phyloP scores from a whole-genome alignment of 1,284 basidiomycete genomes.

The Sanguinoderma infundibulare region DNA sequence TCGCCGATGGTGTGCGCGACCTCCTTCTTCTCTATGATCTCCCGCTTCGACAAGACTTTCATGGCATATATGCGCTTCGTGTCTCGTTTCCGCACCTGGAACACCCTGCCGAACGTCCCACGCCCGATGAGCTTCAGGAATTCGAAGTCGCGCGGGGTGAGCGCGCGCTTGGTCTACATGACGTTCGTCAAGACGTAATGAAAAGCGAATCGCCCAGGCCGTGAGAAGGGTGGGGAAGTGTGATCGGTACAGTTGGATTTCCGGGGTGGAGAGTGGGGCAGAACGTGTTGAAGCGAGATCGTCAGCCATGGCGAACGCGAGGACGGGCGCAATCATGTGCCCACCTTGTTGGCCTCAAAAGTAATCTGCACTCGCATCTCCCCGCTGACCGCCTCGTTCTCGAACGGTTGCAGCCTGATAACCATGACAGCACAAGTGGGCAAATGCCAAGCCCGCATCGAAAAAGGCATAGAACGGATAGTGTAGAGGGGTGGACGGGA shows the following conservation, averaged over 20 bases:
- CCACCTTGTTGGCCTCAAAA: constrained; percentile 88
- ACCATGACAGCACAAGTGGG: constrained; percentile 8
- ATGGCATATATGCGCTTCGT: constrained; percentile 99
- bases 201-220: neutral
- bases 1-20: constrained; percentile 99
- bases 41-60: constrained; percentile 99
- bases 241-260: constrained; percentile 6
- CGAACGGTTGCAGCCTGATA: constrained; percentile 74
- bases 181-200: neutral
- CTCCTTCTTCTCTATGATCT: constrained; percentile 99
- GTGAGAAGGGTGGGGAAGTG: constrained; percentile 7
- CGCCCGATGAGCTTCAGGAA: constrained; percentile 99
- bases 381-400: constrained; percentile 84
- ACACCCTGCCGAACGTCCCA: constrained; percentile 98
- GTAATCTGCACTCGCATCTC: constrained; percentile 96
- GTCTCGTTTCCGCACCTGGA: constrained; percentile 98
- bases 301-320: constrained; percentile 20
- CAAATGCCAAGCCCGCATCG: neutral
- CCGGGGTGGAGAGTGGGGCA: constrained; percentile 10
- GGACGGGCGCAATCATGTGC: constrained; percentile 36
- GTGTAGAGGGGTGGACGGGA: neutral
- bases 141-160: constrained; percentile 94
- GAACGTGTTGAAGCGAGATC: constrained; percentile 9
- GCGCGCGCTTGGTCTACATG: constrained; percentile 74
- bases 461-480: neutral